Conservation (phyloP, 441 rosid species). For the Euphorbia neoarborescens region DNA sequence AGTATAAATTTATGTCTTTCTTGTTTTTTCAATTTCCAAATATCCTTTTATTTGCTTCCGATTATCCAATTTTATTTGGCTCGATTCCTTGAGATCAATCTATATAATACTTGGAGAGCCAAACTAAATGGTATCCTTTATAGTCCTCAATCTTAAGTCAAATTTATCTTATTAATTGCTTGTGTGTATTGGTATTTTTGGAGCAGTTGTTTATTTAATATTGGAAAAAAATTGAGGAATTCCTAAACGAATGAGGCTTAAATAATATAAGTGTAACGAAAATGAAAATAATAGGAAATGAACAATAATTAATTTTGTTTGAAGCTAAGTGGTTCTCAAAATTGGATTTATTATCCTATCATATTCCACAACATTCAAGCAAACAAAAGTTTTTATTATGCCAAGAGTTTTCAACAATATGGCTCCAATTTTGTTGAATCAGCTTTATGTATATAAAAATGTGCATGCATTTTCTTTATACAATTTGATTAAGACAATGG, state of each 20-base stretch:
- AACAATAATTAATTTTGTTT: neutral
- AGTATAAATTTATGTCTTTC: too few relatives aligned
- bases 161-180: too few relatives aligned
- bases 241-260: neutral
- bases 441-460: neutral
- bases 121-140: too few relatives aligned
- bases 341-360: neutral
- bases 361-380: neutral
- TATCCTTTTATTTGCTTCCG: too few relatives aligned
- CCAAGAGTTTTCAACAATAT: neutral
- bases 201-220: neutral
- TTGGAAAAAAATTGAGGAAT: neutral
- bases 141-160: too few relatives aligned
- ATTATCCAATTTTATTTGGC: too few relatives aligned
- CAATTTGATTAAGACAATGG: neutral
- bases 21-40: too few relatives aligned
- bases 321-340: conserved; percentile 2
- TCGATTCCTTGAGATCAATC: too few relatives aligned
- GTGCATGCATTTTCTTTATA: neutral
- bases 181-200: neutral
- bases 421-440: neutral
- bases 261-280: conserved; percentile 1
- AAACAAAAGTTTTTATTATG: neutral
- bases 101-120: too few relatives aligned
- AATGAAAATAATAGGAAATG: neutral